Base-by-base conservation (phyloP, 805 yeast species). In the Yarrowia yakushimensis region DNA sequence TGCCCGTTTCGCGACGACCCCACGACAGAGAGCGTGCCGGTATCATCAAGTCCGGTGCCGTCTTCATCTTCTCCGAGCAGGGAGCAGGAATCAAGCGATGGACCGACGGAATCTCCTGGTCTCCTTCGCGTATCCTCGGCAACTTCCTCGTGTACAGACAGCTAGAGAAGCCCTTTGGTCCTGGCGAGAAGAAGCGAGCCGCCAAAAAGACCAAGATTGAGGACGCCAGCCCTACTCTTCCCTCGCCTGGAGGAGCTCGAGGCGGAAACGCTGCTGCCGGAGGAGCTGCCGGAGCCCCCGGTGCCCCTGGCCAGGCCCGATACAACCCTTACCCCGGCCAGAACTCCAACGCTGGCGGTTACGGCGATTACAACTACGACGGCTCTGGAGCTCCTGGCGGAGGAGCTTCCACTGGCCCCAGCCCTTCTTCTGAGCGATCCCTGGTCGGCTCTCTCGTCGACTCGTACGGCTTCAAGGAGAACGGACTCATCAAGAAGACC, bases 51-150 rank as follows among this genome's bases (percentile, higher is more conserved):
- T 85, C 90, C 10, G 97, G 97, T 0, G 84, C 85, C 67, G 85
- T 90, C 1, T 91, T 92, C 73, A 90, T 93, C 1, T 91, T 92
- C 70, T 82, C 87, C 52, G 97, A 92, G 73, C 90, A 87, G 67
- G 77, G 81, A 12, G 85, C 92, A 0, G 91, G 93, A 2, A 91
- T 92, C 65, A 88, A 88, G 71, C 79, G 98, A 64, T 92, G 98
- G 98, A 92, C 98, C 1, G 98, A 92, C 70, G 97, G 97, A n/a
- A 82, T 89, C 13, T 79, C 92, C 13, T 92, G 98, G 98, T 85
- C 92, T 2, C 97, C 97, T 0, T 87, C 96, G 1, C 78, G 97
- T 54, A 90, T 92, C 39, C 78, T 90, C 27, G 96, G 96, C 6
- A 79, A 94, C 64, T 92, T 92, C 68, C 76, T 92, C 33, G 85